These are phyloP conservation scores for Mycena olivaceomarginata DNA, from an alignment of 768 basidiomycete species.

Conservation along the genomic window DNA sequence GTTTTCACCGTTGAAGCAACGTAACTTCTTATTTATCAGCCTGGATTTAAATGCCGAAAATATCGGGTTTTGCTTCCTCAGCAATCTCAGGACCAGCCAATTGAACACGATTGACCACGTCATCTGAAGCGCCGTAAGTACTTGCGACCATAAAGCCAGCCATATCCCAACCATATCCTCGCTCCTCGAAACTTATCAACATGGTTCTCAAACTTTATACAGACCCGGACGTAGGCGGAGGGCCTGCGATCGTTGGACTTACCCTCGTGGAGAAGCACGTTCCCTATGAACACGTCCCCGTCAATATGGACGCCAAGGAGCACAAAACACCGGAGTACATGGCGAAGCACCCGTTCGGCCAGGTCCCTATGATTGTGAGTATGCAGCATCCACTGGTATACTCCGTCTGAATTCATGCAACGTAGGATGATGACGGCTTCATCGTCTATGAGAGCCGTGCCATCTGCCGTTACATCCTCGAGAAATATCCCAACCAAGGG, in stretches of 20 bases:
- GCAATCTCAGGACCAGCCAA: no score
- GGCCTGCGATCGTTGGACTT: not conserved
- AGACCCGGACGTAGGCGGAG: not conserved
- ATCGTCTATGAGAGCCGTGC: conserved; percentile 24
- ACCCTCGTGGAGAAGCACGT: conserved; percentile 4
- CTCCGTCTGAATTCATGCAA: not conserved
- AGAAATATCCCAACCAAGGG: conserved; percentile 21
- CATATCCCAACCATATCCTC: no score
- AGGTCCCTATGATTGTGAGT: conserved; percentile 9
- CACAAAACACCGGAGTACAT: conserved; percentile 9
- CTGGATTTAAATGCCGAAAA: no score
- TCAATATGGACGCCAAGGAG: not conserved
- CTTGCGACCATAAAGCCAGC: no score
- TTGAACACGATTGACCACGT: no score
- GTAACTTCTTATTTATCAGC: no score
- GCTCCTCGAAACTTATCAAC: no score
- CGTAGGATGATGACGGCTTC: conserved; percentile 26
- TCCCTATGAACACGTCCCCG: conserved; percentile 2
- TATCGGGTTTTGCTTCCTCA: no score
- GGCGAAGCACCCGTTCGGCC: conserved; percentile 15
- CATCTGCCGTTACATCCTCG: conserved; percentile 18
- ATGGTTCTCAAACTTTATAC: conserved; percentile 12
- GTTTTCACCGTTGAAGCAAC: no score
- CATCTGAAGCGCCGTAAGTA: no score
- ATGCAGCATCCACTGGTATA: not conserved